phyloP scores from a whole-genome alignment of 805 yeast species.

The Ogataea sp. region DNA sequence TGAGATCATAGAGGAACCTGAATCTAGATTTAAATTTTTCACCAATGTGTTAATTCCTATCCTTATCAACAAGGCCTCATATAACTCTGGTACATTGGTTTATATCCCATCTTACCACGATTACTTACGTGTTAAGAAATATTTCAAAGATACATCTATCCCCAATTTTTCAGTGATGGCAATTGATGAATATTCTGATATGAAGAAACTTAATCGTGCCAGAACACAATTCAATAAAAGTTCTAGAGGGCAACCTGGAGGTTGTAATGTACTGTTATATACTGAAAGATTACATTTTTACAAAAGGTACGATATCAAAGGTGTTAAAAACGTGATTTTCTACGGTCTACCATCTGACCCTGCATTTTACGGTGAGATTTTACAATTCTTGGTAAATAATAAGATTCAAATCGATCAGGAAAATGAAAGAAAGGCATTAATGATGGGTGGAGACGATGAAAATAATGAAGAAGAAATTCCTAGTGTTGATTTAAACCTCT shows the following conservation, averaged over 20 bases:
- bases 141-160: constrained; percentile 56
- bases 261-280: constrained; percentile 59
- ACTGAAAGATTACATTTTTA: constrained; percentile 93
- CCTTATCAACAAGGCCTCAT: constrained; percentile 49
- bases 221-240: constrained; percentile 63
- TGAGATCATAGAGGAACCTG: constrained; percentile 61
- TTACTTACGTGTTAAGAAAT: constrained; percentile 68
- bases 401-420: constrained; percentile 25
- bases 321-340: constrained; percentile 75
- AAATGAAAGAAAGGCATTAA: too few species aligned
- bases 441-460: constrained; percentile 7
- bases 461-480: constrained; percentile 7
- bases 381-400: constrained; percentile 53
- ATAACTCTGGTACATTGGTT: constrained; percentile 68
- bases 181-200: constrained; percentile 76
- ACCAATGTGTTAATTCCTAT: constrained; percentile 67
- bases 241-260: constrained; percentile 8
- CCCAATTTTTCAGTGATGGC: constrained; percentile 42
- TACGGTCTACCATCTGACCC: constrained; percentile 86
- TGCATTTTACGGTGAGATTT: constrained; percentile 68
- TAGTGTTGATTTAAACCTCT: constrained; percentile 24
- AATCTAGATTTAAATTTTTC: constrained; percentile 75
- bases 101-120: constrained; percentile 86
- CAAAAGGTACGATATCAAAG: constrained; percentile 76
- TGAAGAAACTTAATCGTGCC: constrained; percentile 60